A percentile compares a stretch with the other conserved stretches of the same genome.
phyloP scores from a whole-genome alignment of 1,284 basidiomycete species.

The Crepidotus sp. region DNA sequence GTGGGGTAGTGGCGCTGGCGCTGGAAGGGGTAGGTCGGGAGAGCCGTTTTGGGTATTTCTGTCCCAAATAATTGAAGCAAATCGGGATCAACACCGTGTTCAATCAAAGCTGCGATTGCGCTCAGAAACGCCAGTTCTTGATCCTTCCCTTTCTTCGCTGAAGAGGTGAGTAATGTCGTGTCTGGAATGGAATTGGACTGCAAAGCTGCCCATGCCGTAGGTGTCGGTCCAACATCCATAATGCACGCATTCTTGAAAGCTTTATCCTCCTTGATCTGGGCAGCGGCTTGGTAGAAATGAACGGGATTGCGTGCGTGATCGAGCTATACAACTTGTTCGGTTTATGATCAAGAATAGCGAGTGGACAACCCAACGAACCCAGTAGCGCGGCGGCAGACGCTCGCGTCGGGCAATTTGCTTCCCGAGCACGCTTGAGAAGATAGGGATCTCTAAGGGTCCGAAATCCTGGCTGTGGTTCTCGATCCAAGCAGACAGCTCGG shows the following conservation, averaged over 20 bases:
- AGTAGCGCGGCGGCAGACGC: slow-evolving; percentile 23
- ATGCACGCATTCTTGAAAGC: slow-evolving; percentile 23
- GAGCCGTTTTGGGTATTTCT: no score
- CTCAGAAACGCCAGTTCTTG: slow-evolving; percentile 24
- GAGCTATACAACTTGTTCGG: slow-evolving; percentile 19
- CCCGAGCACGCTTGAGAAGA: slow-evolving; percentile 26
- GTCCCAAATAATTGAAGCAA: slow-evolving; percentile 22
- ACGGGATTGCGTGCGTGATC: slow-evolving; percentile 28
- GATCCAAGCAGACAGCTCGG: slow-evolving; percentile 23
- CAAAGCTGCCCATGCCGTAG: slow-evolving; percentile 26
- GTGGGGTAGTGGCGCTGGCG: slow-evolving; percentile 27
- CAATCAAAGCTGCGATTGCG: slow-evolving; percentile 24
- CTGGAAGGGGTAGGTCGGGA: slow-evolving; percentile 32
- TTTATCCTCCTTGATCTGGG: slow-evolving; percentile 18
- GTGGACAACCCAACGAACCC: slow-evolving; percentile 20
- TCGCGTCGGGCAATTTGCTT: slow-evolving; percentile 21
- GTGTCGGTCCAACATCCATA: slow-evolving; percentile 30
- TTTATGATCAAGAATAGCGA: no score
- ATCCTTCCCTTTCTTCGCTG: slow-evolving; percentile 24
- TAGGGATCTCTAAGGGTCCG: slow-evolving; percentile 20
- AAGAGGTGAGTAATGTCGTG: slow-evolving; percentile 22
- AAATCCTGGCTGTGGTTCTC: slow-evolving; percentile 18
- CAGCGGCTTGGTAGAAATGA: slow-evolving; percentile 24
- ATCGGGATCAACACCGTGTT: slow-evolving; percentile 22
- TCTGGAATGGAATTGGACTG: slow-evolving; percentile 21